A percentile compares a stretch with the other conserved stretches of the same genome.
phyloP scores from a whole-genome alignment of 495 filamentous ascomycete genomes.

The Hyaloscypha variabilis region DNA sequence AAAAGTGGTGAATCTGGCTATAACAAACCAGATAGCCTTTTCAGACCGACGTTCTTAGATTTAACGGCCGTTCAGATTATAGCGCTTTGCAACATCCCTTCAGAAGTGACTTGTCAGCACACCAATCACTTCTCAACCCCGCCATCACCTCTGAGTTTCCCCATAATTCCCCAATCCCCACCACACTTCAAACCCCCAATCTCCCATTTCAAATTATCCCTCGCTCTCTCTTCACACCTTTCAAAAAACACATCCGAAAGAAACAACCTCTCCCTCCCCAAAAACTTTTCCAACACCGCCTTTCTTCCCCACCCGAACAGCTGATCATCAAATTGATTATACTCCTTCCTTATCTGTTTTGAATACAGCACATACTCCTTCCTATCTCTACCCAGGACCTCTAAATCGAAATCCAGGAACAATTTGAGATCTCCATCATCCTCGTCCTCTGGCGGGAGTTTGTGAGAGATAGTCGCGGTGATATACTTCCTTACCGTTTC shows the following conservation, averaged over 20 bases:
- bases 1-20: too few species aligned
- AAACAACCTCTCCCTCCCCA: neutral
- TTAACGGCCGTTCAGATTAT: too few species aligned
- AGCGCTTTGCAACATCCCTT: too few species aligned
- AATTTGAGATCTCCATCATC: constrained; percentile 2
- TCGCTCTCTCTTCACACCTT: neutral
- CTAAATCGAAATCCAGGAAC: constrained; percentile 9
- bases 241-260: neutral
- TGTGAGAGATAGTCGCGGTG: constrained; percentile 2
- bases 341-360: constrained; percentile 4
- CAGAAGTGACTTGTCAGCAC: too few species aligned
- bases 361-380: neutral
- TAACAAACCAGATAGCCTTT: too few species aligned
- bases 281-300: neutral
- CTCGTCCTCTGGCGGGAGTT: neutral
- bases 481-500: neutral
- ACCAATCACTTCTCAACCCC: too few species aligned
- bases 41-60: too few species aligned
- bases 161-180: neutral
- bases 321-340: neutral
- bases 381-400: constrained; percentile 4
- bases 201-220: constrained; percentile 3
- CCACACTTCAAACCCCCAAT: neutral
- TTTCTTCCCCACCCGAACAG: neutral
- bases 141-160: neutral